Evolutionary conservation across 805 yeast species (phyloP).

Genomic region (Candida fluviatilis): DNA sequence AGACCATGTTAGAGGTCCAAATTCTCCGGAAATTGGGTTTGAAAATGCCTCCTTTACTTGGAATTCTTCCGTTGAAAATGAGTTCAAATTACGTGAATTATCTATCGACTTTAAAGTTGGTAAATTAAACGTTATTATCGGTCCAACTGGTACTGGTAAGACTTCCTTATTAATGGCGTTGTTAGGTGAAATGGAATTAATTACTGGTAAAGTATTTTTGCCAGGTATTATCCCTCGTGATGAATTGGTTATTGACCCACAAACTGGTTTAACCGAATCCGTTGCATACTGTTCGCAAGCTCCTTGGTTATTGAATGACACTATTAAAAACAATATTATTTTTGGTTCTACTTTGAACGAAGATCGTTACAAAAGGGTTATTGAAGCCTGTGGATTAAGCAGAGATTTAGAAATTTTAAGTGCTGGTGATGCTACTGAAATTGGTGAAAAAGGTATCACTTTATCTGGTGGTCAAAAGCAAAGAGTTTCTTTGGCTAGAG

Average conservation of each 20-base stretch:
- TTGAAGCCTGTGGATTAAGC: conserved; percentile 83
- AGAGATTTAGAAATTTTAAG: conserved; percentile 85
- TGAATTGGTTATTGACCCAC: conserved; percentile 63
- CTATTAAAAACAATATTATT: conserved; percentile 76
- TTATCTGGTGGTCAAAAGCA: conserved; percentile 98
- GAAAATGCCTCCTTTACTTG: conserved; percentile 78
- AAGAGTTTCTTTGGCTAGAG: conserved; percentile 92
- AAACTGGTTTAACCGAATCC: conserved; percentile 81
- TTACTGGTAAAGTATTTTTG: conserved; percentile 66
- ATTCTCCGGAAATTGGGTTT: conserved; percentile 68
- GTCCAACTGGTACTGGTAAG: conserved; percentile 95
- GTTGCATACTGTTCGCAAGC: conserved; percentile 96
- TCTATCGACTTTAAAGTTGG: conserved; percentile 67
- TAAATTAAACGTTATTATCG: conserved; percentile 82
- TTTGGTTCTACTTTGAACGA: conserved; percentile 73
- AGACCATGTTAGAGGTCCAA: conserved; percentile 45
- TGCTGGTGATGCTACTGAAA: conserved; percentile 89
- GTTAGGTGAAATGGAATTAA: conserved; percentile 86
- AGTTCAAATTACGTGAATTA: conserved; percentile 75
- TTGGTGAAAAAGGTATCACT: conserved; percentile 96
- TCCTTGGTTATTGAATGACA: conserved; percentile 93
- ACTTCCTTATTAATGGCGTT: conserved; percentile 86
- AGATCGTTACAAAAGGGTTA: conserved; percentile 70
- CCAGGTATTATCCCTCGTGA: conserved; percentile 80
- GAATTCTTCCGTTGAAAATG: conserved; percentile 52